Conservation (phyloP, 805 yeast genomes). For the Nakazawaea wickerhamii region DNA sequence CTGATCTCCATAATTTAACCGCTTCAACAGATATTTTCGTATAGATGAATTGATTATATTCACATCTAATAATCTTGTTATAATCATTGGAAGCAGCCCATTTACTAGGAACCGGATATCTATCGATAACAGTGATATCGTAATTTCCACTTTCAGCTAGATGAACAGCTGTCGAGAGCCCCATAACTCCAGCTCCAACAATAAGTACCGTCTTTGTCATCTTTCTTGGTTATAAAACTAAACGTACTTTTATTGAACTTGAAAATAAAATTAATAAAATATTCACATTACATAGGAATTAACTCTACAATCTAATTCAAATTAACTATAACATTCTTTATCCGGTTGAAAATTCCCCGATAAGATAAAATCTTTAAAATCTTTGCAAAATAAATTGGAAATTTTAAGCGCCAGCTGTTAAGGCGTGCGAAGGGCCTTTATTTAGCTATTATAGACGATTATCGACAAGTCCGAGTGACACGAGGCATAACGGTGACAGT, state of each 20-base stretch:
- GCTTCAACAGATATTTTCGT: slow-evolving; percentile 42
- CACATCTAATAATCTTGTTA: slow-evolving; percentile 44
- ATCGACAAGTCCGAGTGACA: too few relatives aligned
- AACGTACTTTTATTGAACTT: too few relatives aligned
- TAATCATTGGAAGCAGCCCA: slow-evolving; percentile 43
- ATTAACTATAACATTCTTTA: too few relatives aligned
- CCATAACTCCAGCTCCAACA: slow-evolving; percentile 40
- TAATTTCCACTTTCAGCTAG: slow-evolving; percentile 26
- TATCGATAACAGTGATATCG: slow-evolving; percentile 33
- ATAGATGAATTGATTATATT: slow-evolving; percentile 38
- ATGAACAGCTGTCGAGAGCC: slow-evolving; percentile 38
- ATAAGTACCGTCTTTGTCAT: slow-evolving; percentile 18
- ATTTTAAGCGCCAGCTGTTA: slow-evolving; percentile 2
- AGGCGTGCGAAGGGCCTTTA: too few relatives aligned
- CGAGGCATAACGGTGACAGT: neutral
- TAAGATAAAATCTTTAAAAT: too few relatives aligned
- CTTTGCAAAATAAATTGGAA: too few relatives aligned
- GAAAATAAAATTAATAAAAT: too few relatives aligned
- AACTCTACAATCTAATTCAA: too few relatives aligned
- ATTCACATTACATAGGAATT: too few relatives aligned
- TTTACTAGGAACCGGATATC: slow-evolving; percentile 36
- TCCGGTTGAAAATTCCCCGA: too few relatives aligned
- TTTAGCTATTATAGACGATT: too few relatives aligned
- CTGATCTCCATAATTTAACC: slow-evolving; percentile 30
- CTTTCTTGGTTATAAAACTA: too few relatives aligned